Evolutionary conservation across 1,284 basidiomycete species (phyloP).

Genomic region (Marasmius tenuissimus): DNA sequence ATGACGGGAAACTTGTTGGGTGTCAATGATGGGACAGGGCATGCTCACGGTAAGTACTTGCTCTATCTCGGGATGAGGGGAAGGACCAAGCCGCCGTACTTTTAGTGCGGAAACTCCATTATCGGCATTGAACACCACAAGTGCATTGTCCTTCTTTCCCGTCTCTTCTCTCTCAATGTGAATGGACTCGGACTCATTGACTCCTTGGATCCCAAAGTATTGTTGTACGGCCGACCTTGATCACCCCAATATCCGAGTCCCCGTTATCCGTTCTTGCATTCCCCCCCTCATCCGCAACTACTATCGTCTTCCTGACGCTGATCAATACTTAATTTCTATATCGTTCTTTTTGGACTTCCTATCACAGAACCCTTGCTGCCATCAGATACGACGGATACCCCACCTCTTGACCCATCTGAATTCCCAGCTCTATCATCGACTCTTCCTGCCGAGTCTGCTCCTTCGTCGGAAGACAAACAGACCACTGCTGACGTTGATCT

Average conservation of each 20-base stretch:
- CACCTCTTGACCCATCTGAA: conserved; percentile 64
- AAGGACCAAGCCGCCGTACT: conserved; percentile 80
- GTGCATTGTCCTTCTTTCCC: conserved; percentile 10
- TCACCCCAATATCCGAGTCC: conserved; percentile 23
- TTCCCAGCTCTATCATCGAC: conserved; percentile 61
- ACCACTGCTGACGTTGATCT: conserved; percentile 29
- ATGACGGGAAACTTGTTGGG: conserved; percentile 24
- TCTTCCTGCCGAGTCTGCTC: conserved; percentile 23
- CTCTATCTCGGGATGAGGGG: conserved; percentile 52
- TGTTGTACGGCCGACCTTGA: conserved; percentile 16
- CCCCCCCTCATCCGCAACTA: conserved; percentile 17
- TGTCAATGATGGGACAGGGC: conserved; percentile 40
- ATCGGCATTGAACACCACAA: conserved; percentile 51
- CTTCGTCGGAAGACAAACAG: conserved; percentile 22
- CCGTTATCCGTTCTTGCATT: conserved; percentile 24
- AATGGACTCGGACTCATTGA: conserved; percentile 16
- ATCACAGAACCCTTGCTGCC: conserved; percentile 42
- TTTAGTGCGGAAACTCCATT: conserved; percentile 77
- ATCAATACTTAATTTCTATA: conserved; percentile 41
- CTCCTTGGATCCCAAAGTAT: conserved; percentile 12
- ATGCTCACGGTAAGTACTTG: conserved; percentile 67
- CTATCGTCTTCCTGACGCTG: conserved; percentile 39
- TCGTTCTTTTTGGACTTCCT: conserved; percentile 31
- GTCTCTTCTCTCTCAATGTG: conserved; percentile 27
- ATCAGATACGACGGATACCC: conserved; percentile 50